Base-by-base conservation (phyloP, 441 rosid genomes). In the Erysimum cheiri region DNA sequence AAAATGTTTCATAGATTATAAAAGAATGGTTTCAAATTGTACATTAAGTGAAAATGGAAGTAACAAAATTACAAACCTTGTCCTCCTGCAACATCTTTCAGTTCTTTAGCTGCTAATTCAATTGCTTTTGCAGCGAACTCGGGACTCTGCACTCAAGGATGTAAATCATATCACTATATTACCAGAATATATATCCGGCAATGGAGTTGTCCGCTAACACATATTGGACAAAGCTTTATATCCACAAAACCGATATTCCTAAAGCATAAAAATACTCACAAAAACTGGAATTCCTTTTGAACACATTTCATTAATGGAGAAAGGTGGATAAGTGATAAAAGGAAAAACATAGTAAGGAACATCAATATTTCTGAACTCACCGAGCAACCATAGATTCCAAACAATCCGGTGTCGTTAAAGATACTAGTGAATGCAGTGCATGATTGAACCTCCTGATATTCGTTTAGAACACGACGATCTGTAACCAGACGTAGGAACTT, bases 381-480 rank as follows among this genome's bases (percentile, higher is more conserved):
- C 8, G 96, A 85, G 84, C 89, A 81, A 66, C 90, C 92, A 81
- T 92, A 87, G 77, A 95, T 89, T 72, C 98, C 99, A 78, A 95
- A 95, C 77, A 92, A 69, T 68, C 98, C 95, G 26, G 90, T 88
- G 56, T 83, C 68, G 72, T 90, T 90, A 84, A 90, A 90, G 80
- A 92, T 84, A 81, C 92, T 90, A 84, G 81, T 83, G 82, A 95
- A 95, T 39, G 99, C 98, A 19, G 96, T 87, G 78, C 90, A 95
- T 19, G 97, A 84, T 13, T 88, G 88, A 72, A 92, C 83, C 78
- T 92, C 79, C 54, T 82, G 91, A 72, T 87, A 71, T 74, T 85
- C 78, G 14, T 92, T 88, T 74, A 92, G 81, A 58, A 87, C 90
- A 40, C 81, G 84, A 60, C 86, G 84, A 92, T 89, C 98, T 90